phyloP scores from a whole-genome alignment of 2,329 filamentous ascomycete species.

The Gnomoniopsis smithogilvyi region DNA sequence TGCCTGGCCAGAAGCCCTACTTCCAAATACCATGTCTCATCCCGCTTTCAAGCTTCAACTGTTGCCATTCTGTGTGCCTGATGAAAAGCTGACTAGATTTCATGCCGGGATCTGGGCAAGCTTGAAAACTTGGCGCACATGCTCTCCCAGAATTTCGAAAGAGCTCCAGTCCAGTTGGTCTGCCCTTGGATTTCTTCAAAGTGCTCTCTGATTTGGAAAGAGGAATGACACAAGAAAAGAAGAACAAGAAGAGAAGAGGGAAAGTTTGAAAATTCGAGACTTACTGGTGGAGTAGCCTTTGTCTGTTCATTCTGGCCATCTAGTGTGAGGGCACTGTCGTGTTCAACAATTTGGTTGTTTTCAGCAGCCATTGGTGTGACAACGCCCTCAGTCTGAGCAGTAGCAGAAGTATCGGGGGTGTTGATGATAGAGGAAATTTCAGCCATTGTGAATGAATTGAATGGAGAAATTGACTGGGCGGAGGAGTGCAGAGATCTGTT shows the following conservation, averaged over 20 bases:
- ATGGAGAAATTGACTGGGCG: too few relatives aligned
- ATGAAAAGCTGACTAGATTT: too few relatives aligned
- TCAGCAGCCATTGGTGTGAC: not conserved
- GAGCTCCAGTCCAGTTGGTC: too few relatives aligned
- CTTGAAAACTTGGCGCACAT: too few relatives aligned
- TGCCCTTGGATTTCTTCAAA: too few relatives aligned
- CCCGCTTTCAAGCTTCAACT: too few relatives aligned
- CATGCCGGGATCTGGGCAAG: not conserved
- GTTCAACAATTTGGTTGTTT: not conserved
- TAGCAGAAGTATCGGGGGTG: not conserved
- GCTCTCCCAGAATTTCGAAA: too few relatives aligned
- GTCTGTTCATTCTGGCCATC: constrained; percentile 6
- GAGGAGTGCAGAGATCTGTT: not conserved
- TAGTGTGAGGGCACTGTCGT: constrained; percentile 7
- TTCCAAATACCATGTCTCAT: too few relatives aligned
- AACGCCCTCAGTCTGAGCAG: not conserved
- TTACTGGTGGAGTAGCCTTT: constrained; percentile 1
- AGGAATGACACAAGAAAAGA: not conserved
- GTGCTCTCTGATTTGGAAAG: too few relatives aligned
- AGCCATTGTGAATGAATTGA: not conserved
- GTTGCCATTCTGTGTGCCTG: too few relatives aligned
- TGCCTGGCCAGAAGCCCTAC: too few relatives aligned
- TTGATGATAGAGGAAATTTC: constrained; percentile 2
- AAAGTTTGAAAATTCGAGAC: not conserved
- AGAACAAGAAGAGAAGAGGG: not conserved